phyloP scores from a whole-genome alignment of 257 asterid genomes.

The Prunella vulgaris region DNA sequence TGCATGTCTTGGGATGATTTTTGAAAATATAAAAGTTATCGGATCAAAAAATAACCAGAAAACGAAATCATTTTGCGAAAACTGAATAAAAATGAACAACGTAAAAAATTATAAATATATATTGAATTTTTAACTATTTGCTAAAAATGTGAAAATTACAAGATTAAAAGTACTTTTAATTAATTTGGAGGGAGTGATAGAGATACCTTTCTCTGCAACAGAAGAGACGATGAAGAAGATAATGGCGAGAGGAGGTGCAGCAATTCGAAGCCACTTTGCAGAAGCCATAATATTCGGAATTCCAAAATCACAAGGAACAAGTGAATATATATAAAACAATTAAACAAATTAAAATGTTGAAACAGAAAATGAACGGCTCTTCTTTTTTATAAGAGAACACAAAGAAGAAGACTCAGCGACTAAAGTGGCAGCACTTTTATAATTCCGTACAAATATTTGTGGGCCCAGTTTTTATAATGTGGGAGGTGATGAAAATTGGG shows the following conservation, averaged over 20 bases:
- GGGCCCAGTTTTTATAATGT: not conserved
- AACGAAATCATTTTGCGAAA: no score
- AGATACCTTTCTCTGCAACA: conserved; percentile 36
- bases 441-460: conserved; percentile 24
- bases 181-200: not conserved
- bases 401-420: not conserved
- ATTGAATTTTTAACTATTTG: no score
- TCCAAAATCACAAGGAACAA: not conserved
- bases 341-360: not conserved
- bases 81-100: no score
- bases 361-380: conserved; percentile 15
- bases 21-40: no score
- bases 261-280: not conserved
- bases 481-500: not conserved
- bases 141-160: no score
- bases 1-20: no score
- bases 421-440: conserved; percentile 1
- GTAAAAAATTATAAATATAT: no score
- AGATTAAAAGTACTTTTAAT: no score
- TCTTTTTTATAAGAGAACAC: conserved; percentile 17
- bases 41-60: no score
- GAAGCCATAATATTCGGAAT: conserved; percentile 20
- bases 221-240: conserved; percentile 32
- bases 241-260: conserved; percentile 22
- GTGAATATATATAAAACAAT: not conserved